Conservation (phyloP, 306 rosid species). For the Quercus mongolica region DNA sequence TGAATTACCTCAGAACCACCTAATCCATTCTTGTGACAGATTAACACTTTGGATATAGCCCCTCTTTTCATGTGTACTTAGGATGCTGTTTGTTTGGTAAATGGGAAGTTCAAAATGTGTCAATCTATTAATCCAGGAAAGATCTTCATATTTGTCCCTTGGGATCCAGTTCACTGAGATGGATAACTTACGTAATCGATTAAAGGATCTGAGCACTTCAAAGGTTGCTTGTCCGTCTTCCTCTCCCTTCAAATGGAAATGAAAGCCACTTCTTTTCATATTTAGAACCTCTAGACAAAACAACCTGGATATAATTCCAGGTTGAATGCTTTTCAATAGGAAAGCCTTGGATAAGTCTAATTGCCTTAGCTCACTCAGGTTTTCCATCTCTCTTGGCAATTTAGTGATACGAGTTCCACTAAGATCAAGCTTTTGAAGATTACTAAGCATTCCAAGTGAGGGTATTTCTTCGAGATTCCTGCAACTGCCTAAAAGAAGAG, state of each 20-base stretch:
- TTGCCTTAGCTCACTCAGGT: not conserved
- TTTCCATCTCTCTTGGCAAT: constrained; percentile 9
- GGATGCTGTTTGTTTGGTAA: not conserved
- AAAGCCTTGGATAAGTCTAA: not conserved
- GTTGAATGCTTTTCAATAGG: not conserved
- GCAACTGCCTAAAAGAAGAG: constrained; percentile 15
- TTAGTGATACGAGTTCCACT: constrained; percentile 1
- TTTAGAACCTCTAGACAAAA: constrained; percentile 8
- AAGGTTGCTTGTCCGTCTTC: constrained; percentile 3
- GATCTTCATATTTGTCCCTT: not conserved
- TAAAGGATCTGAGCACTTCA: constrained; percentile 4
- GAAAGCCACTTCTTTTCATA: constrained; percentile 7
- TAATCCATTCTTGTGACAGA: constrained; percentile 6
- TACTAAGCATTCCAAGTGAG: not conserved
- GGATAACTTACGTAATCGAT: not conserved
- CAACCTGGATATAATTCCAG: constrained; percentile 10
- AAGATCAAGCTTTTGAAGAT: constrained; percentile 18
- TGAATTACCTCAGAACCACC: not conserved
- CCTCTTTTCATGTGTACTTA: constrained; percentile 7
- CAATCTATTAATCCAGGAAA: constrained; percentile 6
- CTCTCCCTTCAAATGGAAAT: not conserved
- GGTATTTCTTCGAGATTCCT: not conserved
- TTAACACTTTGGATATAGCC: not conserved
- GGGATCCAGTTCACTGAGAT: constrained; percentile 3
- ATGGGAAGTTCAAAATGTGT: not conserved